Evolutionary conservation across 1,284 basidiomycete genomes (phyloP).

Genomic region (Ustilago crameri): DNA sequence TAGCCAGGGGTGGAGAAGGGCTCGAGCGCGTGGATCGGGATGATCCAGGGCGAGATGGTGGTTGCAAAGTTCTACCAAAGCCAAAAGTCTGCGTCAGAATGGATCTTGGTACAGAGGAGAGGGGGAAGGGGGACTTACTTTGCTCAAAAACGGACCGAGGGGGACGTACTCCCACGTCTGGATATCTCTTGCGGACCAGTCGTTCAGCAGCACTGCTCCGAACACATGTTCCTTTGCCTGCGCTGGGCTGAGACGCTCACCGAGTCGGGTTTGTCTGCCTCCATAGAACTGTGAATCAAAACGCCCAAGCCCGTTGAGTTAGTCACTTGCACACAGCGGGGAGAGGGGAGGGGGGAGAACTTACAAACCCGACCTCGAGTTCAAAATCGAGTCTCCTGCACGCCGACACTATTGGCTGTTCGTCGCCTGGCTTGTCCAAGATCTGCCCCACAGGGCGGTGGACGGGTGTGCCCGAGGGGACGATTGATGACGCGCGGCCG

Average conservation of each 20-base stretch:
- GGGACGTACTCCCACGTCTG: constrained; percentile 53
- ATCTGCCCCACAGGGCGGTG: constrained; percentile 48
- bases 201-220: constrained; percentile 56
- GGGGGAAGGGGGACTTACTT: constrained; percentile 6
- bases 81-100: neutral
- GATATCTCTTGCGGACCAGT: constrained; percentile 55
- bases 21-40: constrained; percentile 37
- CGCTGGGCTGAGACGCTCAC: constrained; percentile 26
- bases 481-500: constrained; percentile 43
- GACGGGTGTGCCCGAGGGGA: constrained; percentile 27
- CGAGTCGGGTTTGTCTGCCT: constrained; percentile 31
- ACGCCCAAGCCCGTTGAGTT: neutral
- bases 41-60: constrained; percentile 49
- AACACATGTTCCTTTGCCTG: constrained; percentile 46
- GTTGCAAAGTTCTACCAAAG: constrained; percentile 38
- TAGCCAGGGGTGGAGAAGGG: constrained; percentile 23
- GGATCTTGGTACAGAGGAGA: too few relatives aligned
- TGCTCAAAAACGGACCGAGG: constrained; percentile 28
- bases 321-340: neutral
- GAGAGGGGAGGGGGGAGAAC: constrained; percentile 1
- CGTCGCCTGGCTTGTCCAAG: constrained; percentile 16
- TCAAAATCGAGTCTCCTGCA: constrained; percentile 52
- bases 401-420: constrained; percentile 28
- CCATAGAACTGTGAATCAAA: constrained; percentile 32
- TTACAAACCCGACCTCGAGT: constrained; percentile 53